phyloP scores from a whole-genome alignment of 1,284 basidiomycete species.

The Ustilago hordei region DNA sequence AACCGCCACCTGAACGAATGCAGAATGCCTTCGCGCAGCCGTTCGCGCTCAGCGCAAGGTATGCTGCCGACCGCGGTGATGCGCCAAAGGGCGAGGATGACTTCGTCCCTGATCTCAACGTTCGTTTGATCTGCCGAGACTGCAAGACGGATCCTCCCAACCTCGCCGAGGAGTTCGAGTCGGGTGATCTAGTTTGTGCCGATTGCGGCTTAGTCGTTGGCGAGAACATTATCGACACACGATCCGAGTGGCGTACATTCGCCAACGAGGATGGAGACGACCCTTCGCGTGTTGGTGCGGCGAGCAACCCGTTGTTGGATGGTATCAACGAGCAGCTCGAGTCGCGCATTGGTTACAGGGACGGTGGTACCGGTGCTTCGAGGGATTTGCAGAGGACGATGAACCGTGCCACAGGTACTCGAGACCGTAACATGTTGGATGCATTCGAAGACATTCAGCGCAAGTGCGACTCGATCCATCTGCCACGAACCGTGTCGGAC shows the following conservation, averaged over 20 bases:
- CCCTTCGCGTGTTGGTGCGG: constrained; percentile 98
- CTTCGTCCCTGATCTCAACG: constrained; percentile 65
- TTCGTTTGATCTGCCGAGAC: constrained; percentile 79
- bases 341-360: constrained; percentile 92
- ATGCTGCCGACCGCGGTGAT: constrained; percentile 61
- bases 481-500: constrained; percentile 92
- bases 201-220: constrained; percentile 94
- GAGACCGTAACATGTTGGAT: constrained; percentile 84
- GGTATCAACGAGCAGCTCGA: constrained; percentile 93
- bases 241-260: constrained; percentile 98
- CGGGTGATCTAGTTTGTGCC: constrained; percentile 96
- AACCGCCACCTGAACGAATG: background rate
- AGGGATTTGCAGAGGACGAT: constrained; percentile 91
- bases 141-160: constrained; percentile 92
- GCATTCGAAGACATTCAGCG: constrained; percentile 91
- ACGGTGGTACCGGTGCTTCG: constrained; percentile 92
- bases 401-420: constrained; percentile 77
- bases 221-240: constrained; percentile 95
- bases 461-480: constrained; percentile 94
- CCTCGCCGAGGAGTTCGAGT: constrained; percentile 96
- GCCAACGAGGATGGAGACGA: constrained; percentile 97
- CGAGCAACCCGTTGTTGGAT: constrained; percentile 86
- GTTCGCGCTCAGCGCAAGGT: constrained; percentile 62
- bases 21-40: constrained; percentile 59
- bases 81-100: constrained; percentile 57